A percentile compares a stretch with the other conserved stretches of the same genome.
Conservation (phyloP, 495 filamentous ascomycete species). For the Umbilicaria muhlenbergii region DNA sequence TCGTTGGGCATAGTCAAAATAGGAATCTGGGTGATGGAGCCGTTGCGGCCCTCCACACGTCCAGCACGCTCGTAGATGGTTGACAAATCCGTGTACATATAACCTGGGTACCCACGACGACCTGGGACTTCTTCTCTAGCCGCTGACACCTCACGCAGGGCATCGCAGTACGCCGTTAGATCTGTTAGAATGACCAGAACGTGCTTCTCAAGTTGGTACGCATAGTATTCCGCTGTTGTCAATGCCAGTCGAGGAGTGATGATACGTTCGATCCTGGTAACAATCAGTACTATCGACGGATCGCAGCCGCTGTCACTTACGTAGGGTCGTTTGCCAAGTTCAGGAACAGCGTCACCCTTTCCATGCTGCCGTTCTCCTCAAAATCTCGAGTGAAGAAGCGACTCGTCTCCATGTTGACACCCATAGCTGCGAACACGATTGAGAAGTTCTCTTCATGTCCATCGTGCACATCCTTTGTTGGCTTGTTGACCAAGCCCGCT, state of each 20-base stretch:
- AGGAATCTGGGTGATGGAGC: slow-evolving; percentile 97
- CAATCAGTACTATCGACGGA: slow-evolving; percentile 9
- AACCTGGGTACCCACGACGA: slow-evolving; percentile 98
- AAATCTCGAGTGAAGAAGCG: slow-evolving; percentile 98
- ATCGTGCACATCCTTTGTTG: slow-evolving; percentile 92
- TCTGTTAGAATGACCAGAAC: slow-evolving; percentile 97
- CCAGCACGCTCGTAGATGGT: slow-evolving; percentile 99
- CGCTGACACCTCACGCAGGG: slow-evolving; percentile 93
- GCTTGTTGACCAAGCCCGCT: slow-evolving; percentile 74
- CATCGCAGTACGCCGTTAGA: slow-evolving; percentile 95
- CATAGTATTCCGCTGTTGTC: slow-evolving; percentile 98
- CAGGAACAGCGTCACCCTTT: slow-evolving; percentile 91
- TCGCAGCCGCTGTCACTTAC: slow-evolving; percentile 32
- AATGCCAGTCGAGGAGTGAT: slow-evolving; percentile 97
- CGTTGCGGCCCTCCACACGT: slow-evolving; percentile 92
- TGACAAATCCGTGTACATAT: slow-evolving; percentile 99
- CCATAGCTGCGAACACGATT: slow-evolving; percentile 98
- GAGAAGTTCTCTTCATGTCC: slow-evolving; percentile 98
- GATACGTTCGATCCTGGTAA: slow-evolving; percentile 85
- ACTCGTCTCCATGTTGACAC: slow-evolving; percentile 98
- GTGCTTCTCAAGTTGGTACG: slow-evolving; percentile 99
- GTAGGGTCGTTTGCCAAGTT: slow-evolving; percentile 99
- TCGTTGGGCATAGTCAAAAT: slow-evolving; percentile 99
- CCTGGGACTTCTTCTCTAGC: slow-evolving; percentile 98
- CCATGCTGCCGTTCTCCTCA: slow-evolving; percentile 98